Base-by-base conservation (phyloP, 2,329 filamentous ascomycete genomes). In the Coccinonectria pachysandricola region DNA sequence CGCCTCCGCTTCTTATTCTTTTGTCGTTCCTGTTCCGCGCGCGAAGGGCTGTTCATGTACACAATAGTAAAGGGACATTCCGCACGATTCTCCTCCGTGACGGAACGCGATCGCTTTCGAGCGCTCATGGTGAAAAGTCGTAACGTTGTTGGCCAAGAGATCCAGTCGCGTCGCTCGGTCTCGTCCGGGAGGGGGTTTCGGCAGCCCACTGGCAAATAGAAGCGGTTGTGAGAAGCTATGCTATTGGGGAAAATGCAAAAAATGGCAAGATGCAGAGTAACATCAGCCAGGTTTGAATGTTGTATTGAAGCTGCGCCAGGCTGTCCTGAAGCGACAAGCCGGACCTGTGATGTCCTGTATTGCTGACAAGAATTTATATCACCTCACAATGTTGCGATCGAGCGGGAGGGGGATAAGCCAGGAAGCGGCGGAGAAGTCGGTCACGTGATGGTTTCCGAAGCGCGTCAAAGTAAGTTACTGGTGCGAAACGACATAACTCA, bases 11-110 rank as follows among this genome's bases (percentile, higher is more conserved):
- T 66, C 50, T 64, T 67, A 7, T 59, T 53, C 36, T 45, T 48
- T 30, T 65, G 59, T 34, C 48, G 49, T 11, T 55, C 46, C 27
- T 40, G 38, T 19, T 56, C 52, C 21, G 42, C 45, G 25, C 41
- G 44, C 32, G 45, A 40, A 11, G 48, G 46, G 8, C 45, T 38
- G 14, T 39, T 39, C 32, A 49, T 40, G 30, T 46, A 44, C 21
- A 44, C 36, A 27, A 71, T 57, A 19, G 48, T 52, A 33, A 71
- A 74, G 8, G 67, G 68, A 35, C 68, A 73, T 39, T 73, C 68
- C 44, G 69, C 69, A 38, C 65, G 60, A 37, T 56, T 62, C 39
- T 70, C 67, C 32, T 67, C 60, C 30, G 52, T 41, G 27, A 64
- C 57, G 28, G 57, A 48, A 42, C 64, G 63, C 34, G 65, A 61